A percentile compares a stretch with the other conserved stretches of the same genome.
Evolutionary conservation across 2,329 filamentous ascomycete genomes (phyloP).

Genomic region (Colletotrichum destructivum): DNA sequence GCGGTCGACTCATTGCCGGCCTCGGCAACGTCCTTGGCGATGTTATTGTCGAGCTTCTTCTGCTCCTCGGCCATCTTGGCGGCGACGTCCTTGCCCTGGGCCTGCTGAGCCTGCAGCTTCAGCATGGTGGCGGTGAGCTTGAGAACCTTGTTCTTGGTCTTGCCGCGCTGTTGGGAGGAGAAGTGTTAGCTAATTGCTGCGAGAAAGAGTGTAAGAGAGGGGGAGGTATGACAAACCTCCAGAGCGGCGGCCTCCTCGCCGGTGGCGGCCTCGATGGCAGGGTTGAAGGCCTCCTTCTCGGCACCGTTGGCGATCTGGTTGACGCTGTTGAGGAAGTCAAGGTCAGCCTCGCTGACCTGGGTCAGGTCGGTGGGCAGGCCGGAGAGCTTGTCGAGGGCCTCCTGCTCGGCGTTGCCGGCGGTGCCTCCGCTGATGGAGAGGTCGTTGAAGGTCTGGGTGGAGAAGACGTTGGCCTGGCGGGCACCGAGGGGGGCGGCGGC

Average conservation of each 20-base stretch:
- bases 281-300: slow-evolving; percentile 68
- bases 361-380: slow-evolving; percentile 58
- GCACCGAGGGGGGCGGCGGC: slow-evolving; percentile 49
- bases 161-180: slow-evolving; percentile 58
- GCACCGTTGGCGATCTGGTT: slow-evolving; percentile 69
- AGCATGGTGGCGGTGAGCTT: slow-evolving; percentile 69
- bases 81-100: slow-evolving; percentile 64
- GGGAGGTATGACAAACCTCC: slow-evolving; percentile 51
- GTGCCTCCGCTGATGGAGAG: slow-evolving; percentile 64
- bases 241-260: slow-evolving; percentile 64
- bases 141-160: slow-evolving; percentile 74
- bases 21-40: slow-evolving; percentile 61
- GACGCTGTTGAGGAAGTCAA: slow-evolving; percentile 65
- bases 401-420: slow-evolving; percentile 60
- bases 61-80: slow-evolving; percentile 62
- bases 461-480: slow-evolving; percentile 50
- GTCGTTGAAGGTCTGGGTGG: slow-evolving; percentile 56
- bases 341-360: slow-evolving; percentile 61
- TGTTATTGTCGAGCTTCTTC: slow-evolving; percentile 69
- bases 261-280: slow-evolving; percentile 64
- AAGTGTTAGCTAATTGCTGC: not conserved
- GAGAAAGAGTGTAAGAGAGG: not conserved
- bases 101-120: slow-evolving; percentile 64
- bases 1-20: slow-evolving; percentile 62
- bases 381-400: slow-evolving; percentile 58